These are phyloP conservation scores for Hyparrhenia diplandra DNA, from an alignment of 176 grass and related monocot species.

Conservation along the genomic window DNA sequence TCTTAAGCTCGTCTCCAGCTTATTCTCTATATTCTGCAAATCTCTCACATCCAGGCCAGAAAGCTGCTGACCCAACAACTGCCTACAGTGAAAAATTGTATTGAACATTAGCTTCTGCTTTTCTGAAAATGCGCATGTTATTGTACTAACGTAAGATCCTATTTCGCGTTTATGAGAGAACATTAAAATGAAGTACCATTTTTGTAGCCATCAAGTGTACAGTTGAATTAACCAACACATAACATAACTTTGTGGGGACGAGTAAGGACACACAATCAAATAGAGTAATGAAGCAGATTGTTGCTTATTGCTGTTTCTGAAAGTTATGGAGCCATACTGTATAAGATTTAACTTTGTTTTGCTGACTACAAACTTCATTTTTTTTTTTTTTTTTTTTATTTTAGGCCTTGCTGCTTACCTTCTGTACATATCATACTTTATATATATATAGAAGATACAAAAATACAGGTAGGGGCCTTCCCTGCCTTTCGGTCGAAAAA, in stretches of 20 bases:
- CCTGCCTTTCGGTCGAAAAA: no score
- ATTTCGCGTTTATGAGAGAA: background rate
- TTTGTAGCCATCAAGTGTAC: background rate
- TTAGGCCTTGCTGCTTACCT: no score
- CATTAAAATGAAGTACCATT: background rate
- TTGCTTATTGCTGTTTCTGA: background rate
- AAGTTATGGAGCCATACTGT: background rate
- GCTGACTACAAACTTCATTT: background rate
- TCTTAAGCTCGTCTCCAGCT: slow-evolving; percentile 39
- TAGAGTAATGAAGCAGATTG: background rate
- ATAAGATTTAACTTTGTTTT: background rate
- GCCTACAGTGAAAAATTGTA: slow-evolving; percentile 21
- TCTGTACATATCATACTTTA: no score
- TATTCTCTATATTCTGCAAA: slow-evolving; percentile 48
- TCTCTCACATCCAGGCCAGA: slow-evolving; percentile 43
- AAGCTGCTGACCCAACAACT: slow-evolving; percentile 53
- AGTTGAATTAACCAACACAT: background rate
- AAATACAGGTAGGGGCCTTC: no score
- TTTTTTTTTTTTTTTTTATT: no score
- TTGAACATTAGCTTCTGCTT: background rate
- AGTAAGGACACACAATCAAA: background rate
- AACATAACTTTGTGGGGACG: background rate
- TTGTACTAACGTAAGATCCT: background rate
- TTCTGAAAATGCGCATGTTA: background rate
- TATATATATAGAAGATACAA: no score